A percentile compares a stretch with the other conserved stretches of the same genome.
Evolutionary conservation across 2,329 filamentous ascomycete genomes (phyloP).

Genomic region (Colletotrichum sansevieriae): DNA sequence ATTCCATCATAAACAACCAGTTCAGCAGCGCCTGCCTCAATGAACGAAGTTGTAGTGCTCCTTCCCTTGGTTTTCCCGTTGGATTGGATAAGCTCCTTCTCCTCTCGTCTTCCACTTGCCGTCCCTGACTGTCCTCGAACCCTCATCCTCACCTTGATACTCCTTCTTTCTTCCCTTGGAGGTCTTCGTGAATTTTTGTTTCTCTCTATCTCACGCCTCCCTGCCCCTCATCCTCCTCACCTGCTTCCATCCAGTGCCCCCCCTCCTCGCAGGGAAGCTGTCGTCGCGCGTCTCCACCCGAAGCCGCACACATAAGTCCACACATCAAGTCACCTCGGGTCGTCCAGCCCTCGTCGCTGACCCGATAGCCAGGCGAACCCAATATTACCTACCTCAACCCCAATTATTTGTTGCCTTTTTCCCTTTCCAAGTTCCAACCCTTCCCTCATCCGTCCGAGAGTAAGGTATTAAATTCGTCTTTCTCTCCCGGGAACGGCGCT

Average conservation of each 20-base stretch:
- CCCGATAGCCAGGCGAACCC: conserved; percentile 32
- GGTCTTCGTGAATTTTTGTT: background rate
- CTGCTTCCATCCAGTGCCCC: background rate
- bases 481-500: conserved; percentile 44
- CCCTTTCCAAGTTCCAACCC: conserved; percentile 4
- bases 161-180: background rate
- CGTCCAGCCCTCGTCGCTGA: conserved; percentile 35
- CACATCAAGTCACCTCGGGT: background rate
- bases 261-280: background rate
- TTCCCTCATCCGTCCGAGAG: conserved; percentile 37
- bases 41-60: too few relatives aligned
- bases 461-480: conserved; percentile 41
- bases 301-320: conserved; percentile 3
- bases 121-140: background rate
- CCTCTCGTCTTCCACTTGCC: background rate
- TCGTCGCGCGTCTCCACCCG: conserved; percentile 38
- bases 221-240: conserved; percentile 4
- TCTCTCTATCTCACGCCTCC: background rate
- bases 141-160: background rate
- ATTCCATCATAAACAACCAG: too few relatives aligned
- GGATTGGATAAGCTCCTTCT: conserved; percentile 1
- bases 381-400: conserved; percentile 37
- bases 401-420: conserved; percentile 37
- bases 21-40: too few relatives aligned
- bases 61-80: background rate